A percentile compares a stretch with the other conserved stretches of the same genome.
Conservation (phyloP, 2,329 filamentous ascomycete species). For the Triangularia setosa region DNA sequence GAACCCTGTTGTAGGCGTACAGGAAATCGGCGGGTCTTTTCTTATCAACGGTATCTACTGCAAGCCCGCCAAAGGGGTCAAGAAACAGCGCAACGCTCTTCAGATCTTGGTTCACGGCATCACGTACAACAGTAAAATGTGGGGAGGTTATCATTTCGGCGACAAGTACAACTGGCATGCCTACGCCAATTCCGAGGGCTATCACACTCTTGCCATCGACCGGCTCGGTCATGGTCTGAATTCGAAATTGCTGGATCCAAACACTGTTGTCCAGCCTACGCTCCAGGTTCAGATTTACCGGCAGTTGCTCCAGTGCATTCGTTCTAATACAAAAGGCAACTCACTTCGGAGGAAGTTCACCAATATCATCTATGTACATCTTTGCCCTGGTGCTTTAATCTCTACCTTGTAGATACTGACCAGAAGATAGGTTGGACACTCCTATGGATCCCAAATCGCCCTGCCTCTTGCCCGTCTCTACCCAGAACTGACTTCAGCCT, state of each 20-base stretch:
- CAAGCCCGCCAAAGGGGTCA: not conserved
- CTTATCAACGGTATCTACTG: conserved; percentile 17
- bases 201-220: conserved; percentile 19
- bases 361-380: conserved; percentile 9
- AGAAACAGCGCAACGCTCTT: not conserved
- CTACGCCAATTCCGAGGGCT: conserved; percentile 11
- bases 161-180: conserved; percentile 11
- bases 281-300: conserved; percentile 10
- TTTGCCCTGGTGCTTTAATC: not conserved
- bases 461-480: not conserved
- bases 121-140: conserved; percentile 12
- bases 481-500: conserved; percentile 9
- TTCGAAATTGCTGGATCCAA: conserved; percentile 5
- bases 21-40: conserved; percentile 6
- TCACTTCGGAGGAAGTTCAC: conserved; percentile 7
- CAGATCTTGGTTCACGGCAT: conserved; percentile 17
- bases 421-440: conserved; percentile 8
- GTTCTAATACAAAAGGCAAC: not conserved
- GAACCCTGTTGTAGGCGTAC: not conserved
- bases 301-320: conserved; percentile 7
- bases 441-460: conserved; percentile 11
- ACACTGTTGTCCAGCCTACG: conserved; percentile 3
- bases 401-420: not conserved
- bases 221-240: conserved; percentile 10
- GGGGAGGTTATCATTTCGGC: conserved; percentile 9